A percentile compares a stretch with the other conserved stretches of the same genome.
Conservation (phyloP, 2,329 filamentous ascomycete species). For the Pseudogymnoascus sp. region DNA sequence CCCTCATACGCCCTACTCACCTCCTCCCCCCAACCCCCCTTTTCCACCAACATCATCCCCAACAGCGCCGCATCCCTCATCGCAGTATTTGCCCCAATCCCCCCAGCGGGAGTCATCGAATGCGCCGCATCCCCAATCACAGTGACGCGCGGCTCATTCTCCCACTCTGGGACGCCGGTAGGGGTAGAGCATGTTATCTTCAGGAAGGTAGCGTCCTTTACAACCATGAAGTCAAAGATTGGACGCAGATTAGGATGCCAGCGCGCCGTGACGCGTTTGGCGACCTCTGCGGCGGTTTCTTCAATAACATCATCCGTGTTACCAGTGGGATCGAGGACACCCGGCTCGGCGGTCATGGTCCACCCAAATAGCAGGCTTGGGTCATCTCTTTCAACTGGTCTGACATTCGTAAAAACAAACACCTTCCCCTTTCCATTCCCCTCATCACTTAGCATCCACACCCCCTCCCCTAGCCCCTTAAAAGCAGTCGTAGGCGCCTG, state of each 20-base stretch:
- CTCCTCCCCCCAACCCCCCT: constrained; percentile 46
- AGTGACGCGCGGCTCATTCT: constrained; percentile 50
- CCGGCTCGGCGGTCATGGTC: constrained; percentile 54
- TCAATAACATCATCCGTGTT: constrained; percentile 54
- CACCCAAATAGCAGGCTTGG: constrained; percentile 52
- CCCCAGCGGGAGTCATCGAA: constrained; percentile 51
- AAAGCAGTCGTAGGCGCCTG: constrained; percentile 57
- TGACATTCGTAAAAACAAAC: constrained; percentile 57
- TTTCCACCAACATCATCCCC: constrained; percentile 43
- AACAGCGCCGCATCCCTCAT: constrained; percentile 48
- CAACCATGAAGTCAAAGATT: constrained; percentile 52
- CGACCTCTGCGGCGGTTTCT: constrained; percentile 48
- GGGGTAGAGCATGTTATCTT: constrained; percentile 59
- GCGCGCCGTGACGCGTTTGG: constrained; percentile 43
- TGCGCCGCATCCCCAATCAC: constrained; percentile 53
- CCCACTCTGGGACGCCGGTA: constrained; percentile 52
- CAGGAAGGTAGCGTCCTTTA: constrained; percentile 54
- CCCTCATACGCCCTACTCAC: constrained; percentile 57
- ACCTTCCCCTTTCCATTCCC: constrained; percentile 39
- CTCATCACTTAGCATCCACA: constrained; percentile 48
- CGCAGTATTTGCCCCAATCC: constrained; percentile 51
- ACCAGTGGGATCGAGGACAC: constrained; percentile 50
- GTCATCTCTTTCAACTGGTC: constrained; percentile 52
- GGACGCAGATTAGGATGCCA: constrained; percentile 52
- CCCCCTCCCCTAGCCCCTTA: constrained; percentile 54